Evolutionary conservation across 2,329 filamentous ascomycete genomes (phyloP).

Genomic region (Botryotinia convoluta): DNA sequence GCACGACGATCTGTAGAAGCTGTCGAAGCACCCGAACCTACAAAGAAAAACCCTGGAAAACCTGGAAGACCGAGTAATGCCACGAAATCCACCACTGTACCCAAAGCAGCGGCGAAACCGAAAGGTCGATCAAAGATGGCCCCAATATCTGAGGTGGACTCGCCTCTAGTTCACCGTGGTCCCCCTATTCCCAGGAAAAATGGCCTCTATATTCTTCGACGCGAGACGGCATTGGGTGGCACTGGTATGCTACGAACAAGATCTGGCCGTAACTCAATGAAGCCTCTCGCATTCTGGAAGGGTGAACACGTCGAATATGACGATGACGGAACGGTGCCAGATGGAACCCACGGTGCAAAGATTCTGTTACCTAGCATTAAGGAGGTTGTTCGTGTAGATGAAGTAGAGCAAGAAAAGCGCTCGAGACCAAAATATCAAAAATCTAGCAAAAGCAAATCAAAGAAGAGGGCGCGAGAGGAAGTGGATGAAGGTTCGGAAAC

Average conservation of each 20-base stretch:
- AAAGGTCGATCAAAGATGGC: slow-evolving; percentile 29
- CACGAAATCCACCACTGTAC: slow-evolving; percentile 11
- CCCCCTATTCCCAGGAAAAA: slow-evolving; percentile 45
- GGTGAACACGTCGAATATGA: slow-evolving; percentile 74
- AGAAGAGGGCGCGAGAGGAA: slow-evolving; percentile 28
- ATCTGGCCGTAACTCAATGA: slow-evolving; percentile 74
- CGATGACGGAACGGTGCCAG: slow-evolving; percentile 52
- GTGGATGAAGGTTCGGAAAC: slow-evolving; percentile 52
- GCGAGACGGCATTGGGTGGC: slow-evolving; percentile 44
- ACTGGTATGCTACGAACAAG: slow-evolving; percentile 53
- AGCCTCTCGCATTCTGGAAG: slow-evolving; percentile 81
- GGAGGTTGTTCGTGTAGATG: slow-evolving; percentile 73
- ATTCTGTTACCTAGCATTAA: slow-evolving; percentile 70
- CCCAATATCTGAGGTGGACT: slow-evolving; percentile 30
- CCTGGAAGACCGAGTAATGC: slow-evolving; percentile 14
- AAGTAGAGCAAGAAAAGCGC: slow-evolving; percentile 45
- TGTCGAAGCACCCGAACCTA: slow-evolving; percentile 16
- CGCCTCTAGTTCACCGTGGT: slow-evolving; percentile 35
- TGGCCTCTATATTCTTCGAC: slow-evolving; percentile 49
- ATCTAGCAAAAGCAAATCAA: slow-evolving; percentile 31
- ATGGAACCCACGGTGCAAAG: slow-evolving; percentile 41
- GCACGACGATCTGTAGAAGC: slow-evolving; percentile 25
- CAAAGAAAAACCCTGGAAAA: neutral
- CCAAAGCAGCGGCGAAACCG: slow-evolving; percentile 26
- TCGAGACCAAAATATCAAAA: slow-evolving; percentile 23